phyloP scores from a whole-genome alignment of 176 grass and related monocot species.

The sorghum (Sorghum bicolor) region Sorghum_bicolor_NCBIv3 NC_012874.2:3637501-3638000 shows the following conservation, averaged over 20 bases:
- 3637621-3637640: background rate
- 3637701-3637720: background rate
- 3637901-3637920: background rate
- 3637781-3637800: background rate
- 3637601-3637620: background rate
- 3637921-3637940: background rate
- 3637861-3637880: background rate
- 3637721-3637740: background rate
- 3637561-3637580: background rate
- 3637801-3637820: background rate
- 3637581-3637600: background rate
- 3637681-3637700: background rate
- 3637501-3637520: background rate
- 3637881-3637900: background rate
- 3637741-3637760: background rate
- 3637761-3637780: too few relatives aligned
- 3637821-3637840: background rate
- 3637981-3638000: background rate
- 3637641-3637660: background rate
- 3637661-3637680: background rate
- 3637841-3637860: background rate
- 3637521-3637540: too few relatives aligned
- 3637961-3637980: background rate
- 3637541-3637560: background rate
- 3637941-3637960: background rate